Evolutionary conservation across 441 rosid species (phyloP), one percentile per base, ranked within the genome.

Genomic region (Syzygium syzygioides): DNA sequence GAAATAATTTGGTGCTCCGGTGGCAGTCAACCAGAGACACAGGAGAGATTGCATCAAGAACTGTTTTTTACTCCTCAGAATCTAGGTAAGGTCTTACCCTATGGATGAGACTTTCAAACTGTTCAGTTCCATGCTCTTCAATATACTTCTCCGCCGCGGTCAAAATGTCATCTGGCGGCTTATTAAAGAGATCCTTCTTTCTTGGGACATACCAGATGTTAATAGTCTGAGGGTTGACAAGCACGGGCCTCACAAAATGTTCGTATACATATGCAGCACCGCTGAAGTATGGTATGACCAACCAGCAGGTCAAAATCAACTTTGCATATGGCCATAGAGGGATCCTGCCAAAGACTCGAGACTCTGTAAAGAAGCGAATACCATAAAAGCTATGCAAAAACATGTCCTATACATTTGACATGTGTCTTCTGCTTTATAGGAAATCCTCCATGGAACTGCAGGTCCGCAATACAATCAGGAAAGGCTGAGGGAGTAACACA

Each of bases 231-330:
- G 95, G 98, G 87, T 96, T 96, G 86, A 94, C 66, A 86, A 95
- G 94, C 90, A 98, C 56, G 68, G 98, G 98, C 90, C 98, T 96
- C 89, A 98, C 92, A 87, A 94, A 93, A 89, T 94, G 98, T 88
- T 97, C 96, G 83, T 98, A 98, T 32, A 98, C 99, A 91, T 97
- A 95, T 53, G 99, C 96, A 91, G 99, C 99, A 32, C 99, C 99
- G 17, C 97, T 98, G 93, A 98, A 97, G 93, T 97, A 94, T 0
- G 99, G 99, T 76, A 97, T 95, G 79, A 96, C 99, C 87, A 97
- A 92, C 99, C 99, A 98, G 92, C 99, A 98, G 80, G 98, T 98
- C 89, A 95, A 85, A 80, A 96, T 90, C 90, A 98, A 95, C 94
- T 95, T 98, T 11, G 90, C 91, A 86, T 95, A 96, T 3, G 98